Base-by-base conservation (phyloP, 2,329 filamentous ascomycete species). In the Fusarium avenaceum region DNA sequence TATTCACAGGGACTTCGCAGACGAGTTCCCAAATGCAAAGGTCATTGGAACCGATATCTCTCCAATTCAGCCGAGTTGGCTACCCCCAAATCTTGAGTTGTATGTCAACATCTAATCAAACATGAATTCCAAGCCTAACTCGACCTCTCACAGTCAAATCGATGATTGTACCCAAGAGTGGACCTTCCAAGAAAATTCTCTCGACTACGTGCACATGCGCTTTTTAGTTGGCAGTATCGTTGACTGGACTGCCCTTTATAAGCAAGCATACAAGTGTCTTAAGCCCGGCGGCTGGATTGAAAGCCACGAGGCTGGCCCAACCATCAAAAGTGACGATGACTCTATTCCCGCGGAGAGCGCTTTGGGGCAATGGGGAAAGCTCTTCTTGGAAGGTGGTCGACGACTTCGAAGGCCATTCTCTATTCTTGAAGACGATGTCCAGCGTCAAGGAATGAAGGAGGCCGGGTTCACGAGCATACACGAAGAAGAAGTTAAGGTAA, bases 141-240 rank as follows among this genome's bases (percentile, higher is more conserved):
- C 4, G 6, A 17, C 6, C 14, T 26, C 4, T 2, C 2, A 71
- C 1, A 72, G 71, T 11, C 67, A 58, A 4, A 73, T 73, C 0
- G 71, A 80, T 78, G 53, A 79, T 73, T 67, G 75, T 49, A 67
- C 74, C 65, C 56, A 69, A 53, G 42, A 74, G 7, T 78, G 75
- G 76, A 78, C 74, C 3, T 78, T 74, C 17, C 57, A 38, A 10
- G 60, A 57, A 1, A 28, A 55, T 44, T 76, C 80, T 45, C 86
- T 88, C 64, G 87, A 90, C 75, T 87, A 84, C 63, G 84, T 91
- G 59, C 89, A 90, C 72, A 84, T 85, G 3, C 83, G 86, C 46
- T 81, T 85, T 71, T 76, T 90, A 53, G 78, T 84, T 7, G 88
- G 88, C 28, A 83, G 83, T 56, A 83, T 90, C 45, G 75, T 79